A percentile compares a stretch with the other conserved stretches of the same genome.
Evolutionary conservation across 108 stramenopile genomes (phyloP).

Genomic region (Fragilaria crotonensis): DNA sequence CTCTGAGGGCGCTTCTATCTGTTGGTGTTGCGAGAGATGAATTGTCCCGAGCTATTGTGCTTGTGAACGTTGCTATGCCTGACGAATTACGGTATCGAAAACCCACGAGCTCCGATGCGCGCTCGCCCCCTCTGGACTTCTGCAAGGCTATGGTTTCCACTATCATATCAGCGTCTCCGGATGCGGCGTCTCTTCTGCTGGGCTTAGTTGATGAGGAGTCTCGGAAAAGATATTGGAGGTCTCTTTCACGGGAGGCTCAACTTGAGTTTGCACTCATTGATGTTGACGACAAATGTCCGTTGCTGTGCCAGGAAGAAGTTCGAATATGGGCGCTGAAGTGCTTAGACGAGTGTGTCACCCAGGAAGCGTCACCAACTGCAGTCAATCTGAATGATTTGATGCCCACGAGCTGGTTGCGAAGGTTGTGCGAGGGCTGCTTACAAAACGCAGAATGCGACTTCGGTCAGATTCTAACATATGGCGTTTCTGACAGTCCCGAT

Average conservation of each 20-base stretch:
- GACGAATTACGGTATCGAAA: constrained; percentile 57
- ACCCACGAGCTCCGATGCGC: neutral
- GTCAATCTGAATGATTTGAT: constrained; percentile 11
- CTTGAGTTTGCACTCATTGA: constrained; percentile 43
- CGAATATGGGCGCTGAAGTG: constrained; percentile 48
- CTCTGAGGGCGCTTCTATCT: constrained; percentile 51
- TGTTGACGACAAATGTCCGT: constrained; percentile 40
- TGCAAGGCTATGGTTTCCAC: constrained; percentile 41
- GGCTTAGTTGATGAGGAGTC: constrained; percentile 51
- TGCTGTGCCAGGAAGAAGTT: constrained; percentile 59
- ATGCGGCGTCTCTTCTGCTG: constrained; percentile 42
- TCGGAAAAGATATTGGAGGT: constrained; percentile 48
- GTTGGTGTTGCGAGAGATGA: constrained; percentile 60
- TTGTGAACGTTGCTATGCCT: constrained; percentile 71
- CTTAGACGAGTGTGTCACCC: constrained; percentile 25
- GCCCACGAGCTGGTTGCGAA: constrained; percentile 48
- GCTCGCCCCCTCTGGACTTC: constrained; percentile 26
- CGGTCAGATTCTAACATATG: constrained; percentile 9
- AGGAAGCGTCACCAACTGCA: neutral
- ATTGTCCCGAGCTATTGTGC: constrained; percentile 39
- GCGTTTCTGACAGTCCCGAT: neutral
- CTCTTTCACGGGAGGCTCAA: constrained; percentile 51
- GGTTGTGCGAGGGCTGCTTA: constrained; percentile 38
- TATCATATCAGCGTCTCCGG: constrained; percentile 43
- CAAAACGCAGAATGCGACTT: constrained; percentile 65